Evolutionary conservation across 495 filamentous ascomycete genomes (phyloP), one percentile per base, ranked within the genome.

Genomic region (Daldinia grandis): DNA sequence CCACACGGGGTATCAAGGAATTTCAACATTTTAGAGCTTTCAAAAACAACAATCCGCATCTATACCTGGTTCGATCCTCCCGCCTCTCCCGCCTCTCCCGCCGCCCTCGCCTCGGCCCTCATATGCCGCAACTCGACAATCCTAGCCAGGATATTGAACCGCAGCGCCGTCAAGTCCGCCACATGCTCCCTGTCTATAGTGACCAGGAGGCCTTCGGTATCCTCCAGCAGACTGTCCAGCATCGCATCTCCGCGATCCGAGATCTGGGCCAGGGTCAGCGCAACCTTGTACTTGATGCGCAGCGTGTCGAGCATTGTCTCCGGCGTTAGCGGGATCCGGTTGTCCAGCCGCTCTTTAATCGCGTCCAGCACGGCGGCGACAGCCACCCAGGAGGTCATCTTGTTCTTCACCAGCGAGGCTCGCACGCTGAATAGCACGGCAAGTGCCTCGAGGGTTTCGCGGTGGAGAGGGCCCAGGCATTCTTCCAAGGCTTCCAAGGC

Each of bases 381-480:
- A 5, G 42, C 40, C 15, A 3, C 10, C 27, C 35, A 27, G 2
- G 61, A 50, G 1, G 28, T 8, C 5, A 35, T 27, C 2, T 37
- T 7, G 1, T n/a, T 21, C 27, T 55, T 47, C 3, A 61, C 12
- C 1, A 59, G 19, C 3, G 49, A 14, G 9, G 58, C 27, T 1
- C 69, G 59, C 9, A 64, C 30, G 37, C 38, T 53, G 2, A 72
- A 33, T 0, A 72, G 17, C 28, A 59, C n/a, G 4, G 17, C 4
- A 2, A 64, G 54, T 0, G 69, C 53, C 21, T 60, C 69, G 6
- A 64, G 17, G 4, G 60, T 61, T n/a, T 67, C 58, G 15, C 1
- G 9, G 24, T 67, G 19, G 10, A 49, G 24, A 10, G 51, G 44
- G 4, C 69, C 69, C 0, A 62, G 38, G 0, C 27, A 19, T 21